Evolutionary conservation across 495 filamentous ascomycete genomes (phyloP).

Genomic region (Bacidia rubella): DNA sequence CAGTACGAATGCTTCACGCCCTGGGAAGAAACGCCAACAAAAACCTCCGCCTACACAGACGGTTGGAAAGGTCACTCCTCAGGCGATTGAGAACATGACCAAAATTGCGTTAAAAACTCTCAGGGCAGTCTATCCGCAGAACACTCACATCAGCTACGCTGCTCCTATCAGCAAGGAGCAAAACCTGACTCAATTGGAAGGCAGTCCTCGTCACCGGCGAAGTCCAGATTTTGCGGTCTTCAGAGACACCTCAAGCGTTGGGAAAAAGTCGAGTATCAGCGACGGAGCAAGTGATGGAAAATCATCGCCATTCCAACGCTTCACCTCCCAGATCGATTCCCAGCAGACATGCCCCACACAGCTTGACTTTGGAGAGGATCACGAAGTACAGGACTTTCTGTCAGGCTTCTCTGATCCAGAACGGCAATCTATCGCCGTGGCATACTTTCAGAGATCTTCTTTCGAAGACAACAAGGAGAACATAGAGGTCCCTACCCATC

Average conservation of each 20-base stretch:
- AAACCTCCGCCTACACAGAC: conserved; percentile 6
- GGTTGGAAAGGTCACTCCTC: conserved; percentile 5
- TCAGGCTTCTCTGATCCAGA: neutral
- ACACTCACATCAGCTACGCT: conserved; percentile 1
- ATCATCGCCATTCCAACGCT: neutral
- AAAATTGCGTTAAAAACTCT: neutral
- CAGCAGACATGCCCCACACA: neutral
- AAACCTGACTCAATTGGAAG: neutral
- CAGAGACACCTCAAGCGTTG: neutral
- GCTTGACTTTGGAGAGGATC: neutral
- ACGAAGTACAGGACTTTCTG: neutral
- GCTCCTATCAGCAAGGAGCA: neutral
- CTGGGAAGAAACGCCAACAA: neutral
- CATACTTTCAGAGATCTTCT: neutral
- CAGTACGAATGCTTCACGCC: conserved; percentile 8
- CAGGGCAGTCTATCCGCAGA: conserved; percentile 1
- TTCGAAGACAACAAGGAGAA: neutral
- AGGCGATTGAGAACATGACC: conserved; percentile 1
- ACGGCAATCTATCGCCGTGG: neutral
- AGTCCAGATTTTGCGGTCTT: neutral
- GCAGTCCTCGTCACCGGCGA: neutral
- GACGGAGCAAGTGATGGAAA: neutral
- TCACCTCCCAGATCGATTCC: neutral
- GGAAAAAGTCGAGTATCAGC: neutral
- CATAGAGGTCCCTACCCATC: neutral